Percentiles rank a stretch among this genome's conserved stretches.
phyloP scores from a whole-genome alignment of 306 rosid species.

The Arachis hypogaea region DNA sequence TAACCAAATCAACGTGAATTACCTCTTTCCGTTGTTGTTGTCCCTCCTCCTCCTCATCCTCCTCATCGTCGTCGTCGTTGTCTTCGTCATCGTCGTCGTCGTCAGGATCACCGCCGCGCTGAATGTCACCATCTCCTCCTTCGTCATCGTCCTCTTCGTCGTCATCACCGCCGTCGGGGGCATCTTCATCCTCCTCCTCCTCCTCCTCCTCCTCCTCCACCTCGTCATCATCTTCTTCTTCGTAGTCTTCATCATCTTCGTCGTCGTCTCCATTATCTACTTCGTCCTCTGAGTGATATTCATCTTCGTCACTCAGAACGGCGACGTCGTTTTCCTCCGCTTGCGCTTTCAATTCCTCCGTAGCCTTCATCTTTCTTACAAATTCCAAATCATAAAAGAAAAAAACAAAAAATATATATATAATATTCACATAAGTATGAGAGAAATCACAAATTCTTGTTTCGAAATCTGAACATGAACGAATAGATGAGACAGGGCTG shows the following conservation, averaged over 20 bases:
- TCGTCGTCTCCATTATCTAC: constrained; percentile 59
- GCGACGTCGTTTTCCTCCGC: constrained; percentile 57
- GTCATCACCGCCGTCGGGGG: constrained; percentile 59
- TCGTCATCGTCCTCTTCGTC: constrained; percentile 45
- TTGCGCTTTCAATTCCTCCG: constrained; percentile 52
- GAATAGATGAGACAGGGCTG: constrained; percentile 45
- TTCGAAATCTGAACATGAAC: constrained; percentile 40
- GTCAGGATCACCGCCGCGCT: constrained; percentile 40
- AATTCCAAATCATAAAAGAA: constrained; percentile 42
- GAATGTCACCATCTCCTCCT: constrained; percentile 37
- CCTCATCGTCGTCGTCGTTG: constrained; percentile 12
- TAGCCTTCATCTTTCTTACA: constrained; percentile 60
- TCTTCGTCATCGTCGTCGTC: constrained; percentile 37
- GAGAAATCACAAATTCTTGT: constrained; percentile 21
- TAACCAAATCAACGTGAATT: constrained; percentile 20
- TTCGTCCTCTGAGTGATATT: constrained; percentile 45
- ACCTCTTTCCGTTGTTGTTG: constrained; percentile 40
- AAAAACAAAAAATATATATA: too few species aligned
- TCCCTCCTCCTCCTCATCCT: constrained; percentile 35
- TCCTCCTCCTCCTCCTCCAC: constrained; percentile 47
- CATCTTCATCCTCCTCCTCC: constrained; percentile 49
- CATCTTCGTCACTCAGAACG: constrained; percentile 44
- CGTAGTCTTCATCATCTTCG: constrained; percentile 55
- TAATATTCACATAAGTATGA: constrained; percentile 7
- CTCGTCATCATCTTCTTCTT: constrained; percentile 42